These are phyloP conservation scores for Gaeumannomyces tritici DNA, from an alignment of 2,329 filamentous ascomycete species.

Conservation along the genomic window DNA sequence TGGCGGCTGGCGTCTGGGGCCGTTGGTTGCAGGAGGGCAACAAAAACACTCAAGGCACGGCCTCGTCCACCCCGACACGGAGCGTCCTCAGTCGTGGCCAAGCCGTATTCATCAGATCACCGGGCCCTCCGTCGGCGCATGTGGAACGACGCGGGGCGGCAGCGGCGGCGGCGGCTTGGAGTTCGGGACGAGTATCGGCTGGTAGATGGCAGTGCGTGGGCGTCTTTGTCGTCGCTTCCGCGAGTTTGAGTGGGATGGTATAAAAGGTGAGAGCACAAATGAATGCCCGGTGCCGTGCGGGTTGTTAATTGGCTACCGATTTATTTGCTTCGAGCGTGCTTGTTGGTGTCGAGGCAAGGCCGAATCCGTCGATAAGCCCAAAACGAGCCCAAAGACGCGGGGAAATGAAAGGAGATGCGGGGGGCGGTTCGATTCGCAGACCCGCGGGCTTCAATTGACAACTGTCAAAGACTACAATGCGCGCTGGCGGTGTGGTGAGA, in stretches of 20 bases:
- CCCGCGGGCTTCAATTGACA: neutral
- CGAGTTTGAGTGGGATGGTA: neutral
- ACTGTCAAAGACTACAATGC: neutral
- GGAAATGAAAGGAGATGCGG: neutral
- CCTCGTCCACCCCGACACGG: slow-evolving; percentile 2
- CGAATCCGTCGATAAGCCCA: neutral
- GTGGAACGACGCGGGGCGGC: neutral
- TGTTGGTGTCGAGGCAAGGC: neutral
- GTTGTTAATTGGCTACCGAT: neutral
- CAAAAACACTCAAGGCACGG: neutral
- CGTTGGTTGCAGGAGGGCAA: neutral
- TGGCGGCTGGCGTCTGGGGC: neutral
- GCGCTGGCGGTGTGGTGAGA: neutral
- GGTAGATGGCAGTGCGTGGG: neutral
- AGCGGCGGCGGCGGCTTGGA: neutral
- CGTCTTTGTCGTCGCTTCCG: neutral
- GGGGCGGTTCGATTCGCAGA: neutral
- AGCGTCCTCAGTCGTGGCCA: slow-evolving; percentile 1
- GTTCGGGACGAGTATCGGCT: neutral
- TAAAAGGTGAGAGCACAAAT: neutral
- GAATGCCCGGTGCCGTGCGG: neutral
- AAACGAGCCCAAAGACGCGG: neutral
- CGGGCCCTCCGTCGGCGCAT: slow-evolving; percentile 2
- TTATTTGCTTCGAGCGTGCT: neutral
- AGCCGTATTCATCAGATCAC: slow-evolving; percentile 3